Evolutionary conservation across 2,329 filamentous ascomycete species (phyloP).

Genomic region (Hypoxylon sp.): DNA sequence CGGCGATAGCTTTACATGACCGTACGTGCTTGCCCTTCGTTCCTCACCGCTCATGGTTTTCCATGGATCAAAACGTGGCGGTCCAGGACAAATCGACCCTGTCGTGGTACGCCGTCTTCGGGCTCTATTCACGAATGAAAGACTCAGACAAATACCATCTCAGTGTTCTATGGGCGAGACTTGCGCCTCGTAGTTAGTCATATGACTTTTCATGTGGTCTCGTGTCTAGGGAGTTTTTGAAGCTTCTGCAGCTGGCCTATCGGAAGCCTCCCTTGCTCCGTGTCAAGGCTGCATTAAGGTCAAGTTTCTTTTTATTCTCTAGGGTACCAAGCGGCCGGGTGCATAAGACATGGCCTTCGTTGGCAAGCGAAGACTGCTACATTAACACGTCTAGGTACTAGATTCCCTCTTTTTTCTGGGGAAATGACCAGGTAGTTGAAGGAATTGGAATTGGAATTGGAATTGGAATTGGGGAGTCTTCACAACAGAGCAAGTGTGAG

Average conservation of each 20-base stretch:
- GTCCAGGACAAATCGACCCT: constrained; percentile 6
- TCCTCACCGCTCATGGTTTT: constrained; percentile 29
- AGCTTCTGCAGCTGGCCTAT: constrained; percentile 31
- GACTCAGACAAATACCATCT: constrained; percentile 7
- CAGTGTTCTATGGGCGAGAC: constrained; percentile 1
- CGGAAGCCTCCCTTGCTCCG: constrained; percentile 28
- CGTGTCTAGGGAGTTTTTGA: constrained; percentile 17
- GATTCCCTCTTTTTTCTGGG: constrained; percentile 14
- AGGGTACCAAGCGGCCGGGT: constrained; percentile 35
- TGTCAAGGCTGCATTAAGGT: constrained; percentile 21
- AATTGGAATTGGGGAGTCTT: too few species aligned
- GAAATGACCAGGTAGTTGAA: background rate
- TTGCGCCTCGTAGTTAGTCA: constrained; percentile 19
- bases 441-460: too few species aligned
- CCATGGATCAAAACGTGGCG: constrained; percentile 6
- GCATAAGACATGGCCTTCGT: constrained; percentile 6
- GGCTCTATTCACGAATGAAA: constrained; percentile 17
- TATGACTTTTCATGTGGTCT: constrained; percentile 31
- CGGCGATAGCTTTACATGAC: background rate
- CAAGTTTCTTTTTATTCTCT: constrained; percentile 7
- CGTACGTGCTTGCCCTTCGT: background rate
- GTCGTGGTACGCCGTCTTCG: constrained; percentile 16
- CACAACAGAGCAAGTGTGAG: constrained; percentile 7
- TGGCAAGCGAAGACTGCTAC: background rate
- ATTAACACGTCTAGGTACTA: constrained; percentile 17